Evolutionary conservation across 495 filamentous ascomycete species (phyloP).

Genomic region (Apiosordaria backusii): DNA sequence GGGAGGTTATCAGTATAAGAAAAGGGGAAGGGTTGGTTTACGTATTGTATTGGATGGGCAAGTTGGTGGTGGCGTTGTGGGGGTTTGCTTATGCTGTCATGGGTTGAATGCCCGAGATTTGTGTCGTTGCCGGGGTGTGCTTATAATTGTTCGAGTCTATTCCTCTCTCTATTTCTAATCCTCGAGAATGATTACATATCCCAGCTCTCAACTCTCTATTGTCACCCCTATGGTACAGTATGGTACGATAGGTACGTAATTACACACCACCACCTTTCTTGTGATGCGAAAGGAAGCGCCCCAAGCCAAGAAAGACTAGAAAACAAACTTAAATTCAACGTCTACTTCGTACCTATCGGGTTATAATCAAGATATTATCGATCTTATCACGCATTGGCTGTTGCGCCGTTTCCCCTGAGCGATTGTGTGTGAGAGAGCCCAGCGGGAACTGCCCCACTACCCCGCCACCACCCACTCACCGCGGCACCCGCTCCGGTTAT

Average conservation of each 20-base stretch:
- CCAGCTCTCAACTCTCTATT: neutral
- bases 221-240: neutral
- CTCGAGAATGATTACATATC: neutral
- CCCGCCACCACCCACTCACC: slow-evolving; percentile 3
- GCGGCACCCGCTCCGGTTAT: neutral
- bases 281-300: neutral
- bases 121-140: neutral
- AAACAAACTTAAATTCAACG: neutral
- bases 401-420: neutral
- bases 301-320: neutral
- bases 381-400: neutral
- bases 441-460: slow-evolving; percentile 5
- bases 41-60: neutral
- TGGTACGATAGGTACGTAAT: neutral
- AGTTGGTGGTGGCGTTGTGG: neutral
- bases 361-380: neutral
- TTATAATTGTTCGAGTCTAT: neutral
- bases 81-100: neutral
- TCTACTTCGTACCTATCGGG: neutral
- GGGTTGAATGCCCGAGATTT: neutral
- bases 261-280: neutral
- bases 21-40: neutral
- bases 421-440: neutral
- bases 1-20: neutral
- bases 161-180: neutral